Conservation (phyloP, 805 yeast genomes). For the Metschnikowia arizonensis region DNA sequence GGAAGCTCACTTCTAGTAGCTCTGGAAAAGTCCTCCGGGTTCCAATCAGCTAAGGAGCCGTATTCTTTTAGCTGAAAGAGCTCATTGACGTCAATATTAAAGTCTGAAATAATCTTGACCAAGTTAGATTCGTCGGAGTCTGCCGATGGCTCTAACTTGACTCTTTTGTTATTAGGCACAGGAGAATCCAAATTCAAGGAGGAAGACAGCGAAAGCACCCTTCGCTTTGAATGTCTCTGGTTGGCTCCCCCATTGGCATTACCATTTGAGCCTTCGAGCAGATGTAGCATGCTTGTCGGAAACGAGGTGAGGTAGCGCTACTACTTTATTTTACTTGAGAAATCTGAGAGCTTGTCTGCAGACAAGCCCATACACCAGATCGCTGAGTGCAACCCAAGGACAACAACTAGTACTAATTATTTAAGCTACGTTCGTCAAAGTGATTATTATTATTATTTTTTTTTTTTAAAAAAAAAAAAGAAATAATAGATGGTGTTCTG, state of each 20-base stretch:
- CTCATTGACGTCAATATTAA: slow-evolving; percentile 52
- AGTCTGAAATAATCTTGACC: slow-evolving; percentile 42
- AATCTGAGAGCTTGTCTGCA: slow-evolving; percentile 5
- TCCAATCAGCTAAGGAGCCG: slow-evolving; percentile 58
- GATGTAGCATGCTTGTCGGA: slow-evolving; percentile 5
- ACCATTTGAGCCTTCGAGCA: neutral
- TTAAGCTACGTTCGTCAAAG: neutral
- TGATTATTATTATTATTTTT: too few relatives aligned
- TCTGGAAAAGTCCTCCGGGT: slow-evolving; percentile 44
- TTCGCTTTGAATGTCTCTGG: neutral
- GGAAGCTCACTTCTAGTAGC: slow-evolving; percentile 25
- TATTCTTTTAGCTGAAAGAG: slow-evolving; percentile 60
- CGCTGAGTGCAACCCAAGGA: neutral
- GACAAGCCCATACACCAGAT: neutral
- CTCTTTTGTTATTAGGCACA: slow-evolving; percentile 5
- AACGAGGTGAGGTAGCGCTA: slow-evolving; percentile 1
- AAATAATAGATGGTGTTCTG: neutral
- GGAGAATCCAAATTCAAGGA: neutral
- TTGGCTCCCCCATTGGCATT: neutral
- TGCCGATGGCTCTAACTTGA: slow-evolving; percentile 7
- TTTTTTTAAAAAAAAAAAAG: too few relatives aligned
- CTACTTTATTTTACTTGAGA: slow-evolving; percentile 3
- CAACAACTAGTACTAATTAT: neutral
- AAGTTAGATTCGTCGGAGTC: slow-evolving; percentile 2
- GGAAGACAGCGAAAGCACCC: neutral